Evolutionary conservation across 306 rosid genomes (phyloP).

Genomic region (Cucumis hystrix): DNA sequence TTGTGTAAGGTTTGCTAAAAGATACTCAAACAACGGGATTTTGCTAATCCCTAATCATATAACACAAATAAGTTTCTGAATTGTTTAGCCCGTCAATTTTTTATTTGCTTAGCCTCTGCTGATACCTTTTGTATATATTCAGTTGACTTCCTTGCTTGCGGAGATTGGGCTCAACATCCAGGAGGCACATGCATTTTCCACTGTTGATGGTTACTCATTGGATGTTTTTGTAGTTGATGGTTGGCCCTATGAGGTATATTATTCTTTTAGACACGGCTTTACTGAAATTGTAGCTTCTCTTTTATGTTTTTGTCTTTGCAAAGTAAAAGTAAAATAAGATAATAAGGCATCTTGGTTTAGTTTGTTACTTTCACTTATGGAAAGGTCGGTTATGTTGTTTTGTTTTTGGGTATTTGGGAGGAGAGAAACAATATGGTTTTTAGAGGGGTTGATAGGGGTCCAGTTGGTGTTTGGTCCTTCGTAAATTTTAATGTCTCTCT

Average conservation of each 20-base stretch:
- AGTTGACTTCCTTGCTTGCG: constrained; percentile 95
- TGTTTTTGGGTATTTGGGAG: too few relatives aligned
- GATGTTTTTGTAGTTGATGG: constrained; percentile 99
- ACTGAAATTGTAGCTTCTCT: neutral
- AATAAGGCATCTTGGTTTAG: neutral
- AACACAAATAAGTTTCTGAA: neutral
- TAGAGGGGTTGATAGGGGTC: too few relatives aligned
- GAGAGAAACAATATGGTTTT: too few relatives aligned
- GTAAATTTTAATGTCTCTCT: too few relatives aligned
- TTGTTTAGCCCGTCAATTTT: neutral
- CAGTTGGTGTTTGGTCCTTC: too few relatives aligned
- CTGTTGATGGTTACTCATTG: constrained; percentile 80
- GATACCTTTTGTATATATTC: constrained; percentile 16
- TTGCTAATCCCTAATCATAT: neutral
- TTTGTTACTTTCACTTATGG: neutral
- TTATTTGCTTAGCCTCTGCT: neutral
- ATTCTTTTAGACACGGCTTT: neutral
- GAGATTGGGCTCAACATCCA: constrained; percentile 94
- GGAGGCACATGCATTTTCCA: constrained; percentile 99
- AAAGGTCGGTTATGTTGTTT: neutral
- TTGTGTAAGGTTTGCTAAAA: neutral
- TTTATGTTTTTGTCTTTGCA: neutral
- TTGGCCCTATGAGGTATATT: constrained; percentile 86
- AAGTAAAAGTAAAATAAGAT: neutral
- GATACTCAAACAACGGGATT: neutral